phyloP scores from a whole-genome alignment of 345 rosid species.

The Melaleuca quinquenervia region DNA sequence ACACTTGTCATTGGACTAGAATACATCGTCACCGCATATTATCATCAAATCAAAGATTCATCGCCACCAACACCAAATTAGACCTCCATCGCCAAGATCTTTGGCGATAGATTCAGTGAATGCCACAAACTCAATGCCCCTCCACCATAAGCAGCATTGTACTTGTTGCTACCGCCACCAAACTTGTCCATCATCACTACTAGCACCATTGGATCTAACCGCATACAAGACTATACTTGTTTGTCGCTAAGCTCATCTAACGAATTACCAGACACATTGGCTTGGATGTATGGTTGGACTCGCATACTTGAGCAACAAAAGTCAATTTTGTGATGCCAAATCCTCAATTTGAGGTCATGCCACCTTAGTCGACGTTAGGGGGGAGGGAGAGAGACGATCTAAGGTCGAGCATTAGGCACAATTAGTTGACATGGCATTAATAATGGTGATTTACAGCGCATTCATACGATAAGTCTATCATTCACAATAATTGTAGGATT shows the following conservation, averaged over 20 bases:
- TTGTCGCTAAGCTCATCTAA: neutral
- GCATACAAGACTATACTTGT: neutral
- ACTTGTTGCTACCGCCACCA: neutral
- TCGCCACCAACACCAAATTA: neutral
- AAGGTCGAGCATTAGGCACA: neutral
- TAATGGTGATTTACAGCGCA: rapidly evolving
- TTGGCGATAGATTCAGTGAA: rapidly evolving
- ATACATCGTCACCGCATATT: neutral
- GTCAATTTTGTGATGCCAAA: rapidly evolving
- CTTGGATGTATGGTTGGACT: neutral
- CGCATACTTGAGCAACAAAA: neutral
- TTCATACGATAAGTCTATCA: rapidly evolving
- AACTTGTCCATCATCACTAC: neutral
- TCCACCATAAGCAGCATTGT: neutral
- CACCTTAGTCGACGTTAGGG: neutral
- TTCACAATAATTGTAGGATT: neutral
- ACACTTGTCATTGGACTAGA: rapidly evolving
- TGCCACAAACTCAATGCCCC: neutral
- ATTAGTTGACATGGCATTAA: neutral
- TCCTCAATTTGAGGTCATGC: neutral
- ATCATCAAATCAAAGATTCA: neutral
- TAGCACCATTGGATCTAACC: neutral
- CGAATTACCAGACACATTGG: rapidly evolving
- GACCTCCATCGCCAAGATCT: neutral
- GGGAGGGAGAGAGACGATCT: too few species aligned